phyloP scores from a whole-genome alignment of 352 stramenopile species.

The Globisporangium paddicum region DNA sequence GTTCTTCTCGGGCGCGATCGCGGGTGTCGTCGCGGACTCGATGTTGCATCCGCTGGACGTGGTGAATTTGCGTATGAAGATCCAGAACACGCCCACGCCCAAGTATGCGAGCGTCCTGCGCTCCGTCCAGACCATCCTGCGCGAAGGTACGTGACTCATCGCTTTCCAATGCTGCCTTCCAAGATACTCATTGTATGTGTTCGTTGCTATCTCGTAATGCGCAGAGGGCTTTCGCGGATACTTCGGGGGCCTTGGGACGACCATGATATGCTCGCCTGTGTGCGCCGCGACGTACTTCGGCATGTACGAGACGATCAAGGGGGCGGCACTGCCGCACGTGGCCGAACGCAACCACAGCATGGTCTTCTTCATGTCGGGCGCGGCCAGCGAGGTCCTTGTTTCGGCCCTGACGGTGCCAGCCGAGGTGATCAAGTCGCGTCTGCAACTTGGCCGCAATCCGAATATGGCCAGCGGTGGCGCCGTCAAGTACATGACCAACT shows the following conservation, averaged over 20 bases:
- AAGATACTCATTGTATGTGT: too few species aligned
- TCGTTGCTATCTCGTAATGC: too few species aligned
- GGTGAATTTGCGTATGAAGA: conserved; percentile 83
- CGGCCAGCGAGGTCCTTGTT: conserved; percentile 60
- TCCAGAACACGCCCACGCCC: conserved; percentile 42
- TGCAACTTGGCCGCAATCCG: conserved; percentile 76
- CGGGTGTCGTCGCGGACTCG: conserved; percentile 69
- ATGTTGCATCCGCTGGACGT: conserved; percentile 77
- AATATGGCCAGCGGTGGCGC: conserved; percentile 57
- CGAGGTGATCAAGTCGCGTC: conserved; percentile 76
- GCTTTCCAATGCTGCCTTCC: too few species aligned
- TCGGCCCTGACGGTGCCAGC: conserved; percentile 67
- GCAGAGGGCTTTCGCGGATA: conserved; percentile 70
- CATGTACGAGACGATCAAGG: conserved; percentile 77
- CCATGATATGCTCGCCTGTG: conserved; percentile 64
- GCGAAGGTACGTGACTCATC: too few species aligned
- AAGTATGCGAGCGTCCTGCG: conserved; percentile 67
- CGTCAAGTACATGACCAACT: conserved; percentile 71
- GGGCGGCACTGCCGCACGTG: conserved; percentile 30
- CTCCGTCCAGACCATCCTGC: conserved; percentile 55
- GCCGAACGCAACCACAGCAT: conserved; percentile 41
- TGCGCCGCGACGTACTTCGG: conserved; percentile 74
- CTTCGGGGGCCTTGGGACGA: conserved; percentile 71
- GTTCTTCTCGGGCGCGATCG: conserved; percentile 64
- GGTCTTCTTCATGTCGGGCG: conserved; percentile 70